Evolutionary conservation across 768 basidiomycete genomes (phyloP), one percentile per base, ranked within the genome.

Genomic region (Russula sp.): DNA sequence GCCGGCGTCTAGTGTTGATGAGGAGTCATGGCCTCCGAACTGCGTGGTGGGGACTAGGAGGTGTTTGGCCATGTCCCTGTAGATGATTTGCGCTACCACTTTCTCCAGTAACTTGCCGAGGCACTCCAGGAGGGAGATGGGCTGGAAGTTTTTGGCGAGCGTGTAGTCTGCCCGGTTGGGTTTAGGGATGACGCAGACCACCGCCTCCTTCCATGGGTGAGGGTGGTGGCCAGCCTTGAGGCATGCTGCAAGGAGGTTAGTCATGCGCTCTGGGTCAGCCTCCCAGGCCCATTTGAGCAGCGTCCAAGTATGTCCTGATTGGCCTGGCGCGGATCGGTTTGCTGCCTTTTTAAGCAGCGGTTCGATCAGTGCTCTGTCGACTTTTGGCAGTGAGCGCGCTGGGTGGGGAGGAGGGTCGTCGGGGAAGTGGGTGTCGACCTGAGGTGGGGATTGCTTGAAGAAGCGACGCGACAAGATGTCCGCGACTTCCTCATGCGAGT

Each of bases 351-450:
- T n/a, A 6, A 53, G 51, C 1, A 53, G 34, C 0, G 9, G 6
- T 4, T 10, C 34, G 0, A 53, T 13, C 2, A 53, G 18, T 3
- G 3, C n/a, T 2, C 16, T 32, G 18, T 35, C 16, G 16, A 51
- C 4, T 0, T 0, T 1, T 47, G 13, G 45, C 1, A 20, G 13
- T 8, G 2, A 4, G 0, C n/a, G 8, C n/a, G 0, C 7, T 7
- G n/a, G 10, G 44, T 11, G 44, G 0, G 6, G 34, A n/a, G 2
- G 18, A 0, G 14, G 51, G 16, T 54, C 37, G 13, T 39, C 37
- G 2, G 1, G 5, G 2, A 54, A 39, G 20, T 14, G 2, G 1
- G 6, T 9, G 11, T 6, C 6, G 2, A 54, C 52, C 7, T 53
- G 7, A 1, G 3, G 18, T 4, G 18, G 34, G 1, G 2, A 2